phyloP scores from a whole-genome alignment of 495 filamentous ascomycete genomes.

The Letharia columbiana region DNA sequence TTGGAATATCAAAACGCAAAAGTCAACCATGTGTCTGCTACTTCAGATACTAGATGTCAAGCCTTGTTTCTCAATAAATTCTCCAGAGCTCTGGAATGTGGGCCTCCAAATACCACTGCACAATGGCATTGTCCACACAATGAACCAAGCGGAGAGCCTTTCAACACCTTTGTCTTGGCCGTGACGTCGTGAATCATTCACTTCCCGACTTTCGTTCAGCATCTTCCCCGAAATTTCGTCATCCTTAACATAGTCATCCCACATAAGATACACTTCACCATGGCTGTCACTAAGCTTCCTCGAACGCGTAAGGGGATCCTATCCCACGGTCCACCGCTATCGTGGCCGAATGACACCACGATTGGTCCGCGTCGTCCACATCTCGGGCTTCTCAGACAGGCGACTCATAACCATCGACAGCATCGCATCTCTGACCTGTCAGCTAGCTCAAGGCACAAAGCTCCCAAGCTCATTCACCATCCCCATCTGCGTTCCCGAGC shows the following conservation, averaged over 20 bases:
- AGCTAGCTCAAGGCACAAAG: neutral
- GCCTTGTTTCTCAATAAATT: neutral
- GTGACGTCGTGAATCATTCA: neutral
- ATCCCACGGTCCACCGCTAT: neutral
- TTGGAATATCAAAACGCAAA: neutral
- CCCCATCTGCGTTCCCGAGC: neutral
- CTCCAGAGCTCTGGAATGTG: neutral
- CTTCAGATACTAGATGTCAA: neutral
- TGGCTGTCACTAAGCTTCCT: constrained; percentile 1
- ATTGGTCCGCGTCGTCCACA: neutral
- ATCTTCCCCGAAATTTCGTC: neutral
- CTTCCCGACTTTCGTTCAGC: neutral
- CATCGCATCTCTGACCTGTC: neutral
- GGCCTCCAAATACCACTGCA: neutral
- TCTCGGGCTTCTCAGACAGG: neutral
- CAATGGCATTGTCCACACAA: constrained; percentile 1
- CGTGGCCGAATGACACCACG: neutral
- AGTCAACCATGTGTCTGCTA: neutral
- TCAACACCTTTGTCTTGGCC: constrained; percentile 3
- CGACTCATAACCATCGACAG: neutral
- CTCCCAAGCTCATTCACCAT: neutral
- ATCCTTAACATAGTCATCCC: neutral
- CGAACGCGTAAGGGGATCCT: neutral
- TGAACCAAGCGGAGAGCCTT: neutral
- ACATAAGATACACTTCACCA: neutral